Evolutionary conservation across 2,329 filamentous ascomycete genomes (phyloP).

Genomic region (Trichoderma koningiopsis): DNA sequence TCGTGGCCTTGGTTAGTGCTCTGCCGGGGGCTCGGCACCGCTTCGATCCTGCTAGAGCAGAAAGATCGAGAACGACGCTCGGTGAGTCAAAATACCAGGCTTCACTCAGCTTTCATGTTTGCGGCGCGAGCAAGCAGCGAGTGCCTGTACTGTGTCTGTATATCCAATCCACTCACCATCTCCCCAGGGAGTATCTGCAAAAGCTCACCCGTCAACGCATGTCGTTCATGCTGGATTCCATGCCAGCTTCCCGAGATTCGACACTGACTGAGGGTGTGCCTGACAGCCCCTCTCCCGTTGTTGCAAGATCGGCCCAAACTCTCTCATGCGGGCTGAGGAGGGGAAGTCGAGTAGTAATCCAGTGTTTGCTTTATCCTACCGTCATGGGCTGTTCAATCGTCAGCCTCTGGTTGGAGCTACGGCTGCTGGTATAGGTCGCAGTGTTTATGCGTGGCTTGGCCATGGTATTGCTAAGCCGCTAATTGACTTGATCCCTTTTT

Average conservation of each 20-base stretch:
- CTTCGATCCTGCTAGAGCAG: constrained; percentile 14
- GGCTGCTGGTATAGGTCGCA: constrained; percentile 11
- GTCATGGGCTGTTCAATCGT: constrained; percentile 4
- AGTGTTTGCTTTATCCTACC: constrained; percentile 8
- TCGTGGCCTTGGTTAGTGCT: constrained; percentile 10
- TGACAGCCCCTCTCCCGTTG: constrained; percentile 21
- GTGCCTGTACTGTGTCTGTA: neutral
- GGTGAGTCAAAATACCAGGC: constrained; percentile 12
- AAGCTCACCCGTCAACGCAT: neutral
- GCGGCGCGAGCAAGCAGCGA: neutral
- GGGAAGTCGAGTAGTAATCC: neutral
- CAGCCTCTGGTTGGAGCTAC: constrained; percentile 7
- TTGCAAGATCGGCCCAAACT: constrained; percentile 21
- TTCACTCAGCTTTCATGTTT: neutral
- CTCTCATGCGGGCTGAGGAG: constrained; percentile 10
- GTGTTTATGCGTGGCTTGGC: constrained; percentile 17
- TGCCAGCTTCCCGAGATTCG: neutral
- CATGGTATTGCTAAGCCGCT: neutral
- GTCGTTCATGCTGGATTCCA: neutral
- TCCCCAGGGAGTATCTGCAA: neutral
- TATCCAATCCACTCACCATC: neutral
- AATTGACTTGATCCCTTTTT: neutral
- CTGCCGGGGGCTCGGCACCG: constrained; percentile 21
- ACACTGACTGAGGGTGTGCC: constrained; percentile 6
- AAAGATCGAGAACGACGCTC: constrained; percentile 18